Evolutionary conservation across 2,329 filamentous ascomycete species (phyloP), one percentile per base, ranked within the genome.

Genomic region (Exophiala mesophila): DNA sequence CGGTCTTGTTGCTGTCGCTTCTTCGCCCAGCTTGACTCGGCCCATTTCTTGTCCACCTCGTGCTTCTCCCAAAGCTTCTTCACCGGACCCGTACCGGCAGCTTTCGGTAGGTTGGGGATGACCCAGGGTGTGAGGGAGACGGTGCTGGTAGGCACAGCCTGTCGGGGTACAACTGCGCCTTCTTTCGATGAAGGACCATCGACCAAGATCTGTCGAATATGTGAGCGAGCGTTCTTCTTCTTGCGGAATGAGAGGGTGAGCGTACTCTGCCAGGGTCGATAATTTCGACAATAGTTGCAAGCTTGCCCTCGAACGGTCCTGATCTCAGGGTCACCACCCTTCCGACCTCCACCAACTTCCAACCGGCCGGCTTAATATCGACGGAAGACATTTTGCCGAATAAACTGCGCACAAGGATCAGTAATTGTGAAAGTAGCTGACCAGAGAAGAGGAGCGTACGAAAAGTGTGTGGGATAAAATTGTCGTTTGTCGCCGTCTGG

Each of bases 211-310:
- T 98, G 70, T 55, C 63, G 30, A 39, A 50, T 40, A 52, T 38
- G 40, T 48, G 15, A 47, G 45, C 26, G 19, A 9, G 18, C 10
- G 28, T 34, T 40, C 21, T 41, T 23, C 17, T 23, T 15, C 24
- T 12, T 44, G 12, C 17, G 26, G 15, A 31, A 33, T 41, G 38
- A 46, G 23, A 32, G 36, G 36, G 42, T 43, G 41, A 67, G 88
- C 92, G 69, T 94, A 98, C 92, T 76, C 92, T 88, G 82, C 95
- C 96, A 85, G 98, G 90, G 77, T 98, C 92, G 76, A 98, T 92
- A 73, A 98, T 97, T 83, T 98, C 90, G 73, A 95, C 88, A 66
- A 98, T 90, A 64, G 83, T 77, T 64, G 89, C 94, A 63, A 97
- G 81, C 70, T 86, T 86, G 76, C 89, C 89, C 60, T 77, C 75